Evolutionary conservation across 495 filamentous ascomycete genomes (phyloP), one percentile per base, ranked within the genome.

Genomic region (Hamigera avellanea): DNA sequence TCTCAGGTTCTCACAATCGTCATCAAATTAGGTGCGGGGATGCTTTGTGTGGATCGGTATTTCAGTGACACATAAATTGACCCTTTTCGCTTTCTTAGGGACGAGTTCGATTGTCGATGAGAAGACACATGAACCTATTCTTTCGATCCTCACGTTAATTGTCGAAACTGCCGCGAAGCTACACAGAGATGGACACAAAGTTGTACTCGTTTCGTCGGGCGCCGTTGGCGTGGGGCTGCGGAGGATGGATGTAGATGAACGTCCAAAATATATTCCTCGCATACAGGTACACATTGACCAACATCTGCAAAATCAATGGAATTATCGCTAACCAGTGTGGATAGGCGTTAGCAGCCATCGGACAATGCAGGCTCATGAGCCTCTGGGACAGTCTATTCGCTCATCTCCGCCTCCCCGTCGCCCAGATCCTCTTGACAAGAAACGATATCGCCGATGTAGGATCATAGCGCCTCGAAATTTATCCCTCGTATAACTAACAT

Each of bases 51-150:
- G 30, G 30, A 32, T 32, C 13, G 10, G n/a, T 9, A 9, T 23
- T 23, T 23, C 5, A 9, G 21, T 23, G n/a, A 6, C 5, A 18
- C 30, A 32, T 16, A 16, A 6, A 29, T 42, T 46, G 34, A 37
- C 32, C 39, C 44, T 30, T 30, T n/a, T 30, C n/a, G 10, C 5
- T 23, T 23, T 23, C 33, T 14, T 15, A 98, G 91, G 91, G 44
- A 95, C 91, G 16, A 95, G 86, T 61, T 98, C 91, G 10, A 95
- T 98, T 45, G 91, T 96, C 34, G 83, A 95, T 57, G 91, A 98
- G 54, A 85, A 79, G 46, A 94, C 83, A n/a, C 91, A 96, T 60
- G 82, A 94, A 43, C 93, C 93, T n/a, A 75, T 95, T 19, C 70
- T 96, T 14, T 93, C 87, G 7, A 93, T 86, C 39, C 62, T 98